Evolutionary conservation across 2,329 filamentous ascomycete species (phyloP).

Genomic region (Calycina herbarum): DNA sequence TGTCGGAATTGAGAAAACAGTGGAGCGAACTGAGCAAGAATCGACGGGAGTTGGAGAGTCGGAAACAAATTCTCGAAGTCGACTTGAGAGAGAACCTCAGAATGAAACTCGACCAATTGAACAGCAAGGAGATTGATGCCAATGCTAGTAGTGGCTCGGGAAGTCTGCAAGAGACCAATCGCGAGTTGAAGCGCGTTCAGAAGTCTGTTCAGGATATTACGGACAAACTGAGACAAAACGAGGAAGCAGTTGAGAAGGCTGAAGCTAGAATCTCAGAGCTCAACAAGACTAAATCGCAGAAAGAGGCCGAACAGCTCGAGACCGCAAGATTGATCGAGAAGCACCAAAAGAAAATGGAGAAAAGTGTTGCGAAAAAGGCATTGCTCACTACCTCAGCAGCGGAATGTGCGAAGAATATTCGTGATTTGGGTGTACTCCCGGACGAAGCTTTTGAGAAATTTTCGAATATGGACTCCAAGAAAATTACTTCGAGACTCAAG

Average conservation of each 20-base stretch:
- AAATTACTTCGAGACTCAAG: conserved; percentile 61
- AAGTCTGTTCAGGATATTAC: conserved; percentile 68
- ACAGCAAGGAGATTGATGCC: conserved; percentile 70
- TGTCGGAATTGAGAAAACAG: conserved; percentile 74
- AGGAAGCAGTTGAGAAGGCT: conserved; percentile 64
- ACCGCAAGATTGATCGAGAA: conserved; percentile 77
- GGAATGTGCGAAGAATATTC: conserved; percentile 84
- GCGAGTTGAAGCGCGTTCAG: conserved; percentile 77
- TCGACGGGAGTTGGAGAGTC: conserved; percentile 74
- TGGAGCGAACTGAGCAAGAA: conserved; percentile 73
- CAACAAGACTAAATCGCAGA: conserved; percentile 55
- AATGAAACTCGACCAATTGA: conserved; percentile 83
- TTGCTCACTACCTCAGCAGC: conserved; percentile 73
- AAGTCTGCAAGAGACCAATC: conserved; percentile 74
- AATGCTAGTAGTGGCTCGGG: conserved; percentile 60
- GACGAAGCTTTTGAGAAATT: conserved; percentile 95
- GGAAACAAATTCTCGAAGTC: conserved; percentile 81
- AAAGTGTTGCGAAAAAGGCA: conserved; percentile 85
- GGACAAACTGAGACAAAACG: conserved; percentile 70
- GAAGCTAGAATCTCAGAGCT: conserved; percentile 42
- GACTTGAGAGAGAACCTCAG: conserved; percentile 88
- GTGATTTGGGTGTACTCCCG: conserved; percentile 87
- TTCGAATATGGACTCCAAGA: conserved; percentile 74
- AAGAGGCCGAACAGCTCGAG: conserved; percentile 72
- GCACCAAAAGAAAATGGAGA: conserved; percentile 87